These are phyloP conservation scores for Canavalia ensiformis DNA, from an alignment of 306 rosid species.

Conservation along the genomic window DNA sequence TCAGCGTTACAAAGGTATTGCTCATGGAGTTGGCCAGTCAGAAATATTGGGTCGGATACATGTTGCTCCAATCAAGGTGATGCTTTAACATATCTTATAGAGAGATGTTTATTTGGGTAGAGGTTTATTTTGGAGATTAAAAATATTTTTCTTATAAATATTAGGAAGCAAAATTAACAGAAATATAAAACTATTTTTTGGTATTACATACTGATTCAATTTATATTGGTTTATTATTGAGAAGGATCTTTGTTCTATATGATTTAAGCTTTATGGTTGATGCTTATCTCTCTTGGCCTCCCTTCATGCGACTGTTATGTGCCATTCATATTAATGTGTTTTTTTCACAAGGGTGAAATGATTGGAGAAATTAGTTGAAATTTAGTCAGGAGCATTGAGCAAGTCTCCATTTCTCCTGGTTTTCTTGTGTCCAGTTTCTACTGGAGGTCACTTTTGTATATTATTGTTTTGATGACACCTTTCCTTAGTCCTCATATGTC, in stretches of 20 bases:
- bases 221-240: background rate
- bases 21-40: conserved; percentile 97
- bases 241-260: conserved; percentile 21
- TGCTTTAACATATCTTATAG: conserved; percentile 13
- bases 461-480: conserved; percentile 3
- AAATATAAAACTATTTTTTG: conserved; percentile 13
- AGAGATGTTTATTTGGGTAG: background rate
- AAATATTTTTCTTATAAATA: background rate
- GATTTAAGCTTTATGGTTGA: background rate
- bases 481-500: background rate
- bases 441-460: conserved; percentile 5
- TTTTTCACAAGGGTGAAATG: background rate
- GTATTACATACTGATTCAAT: conserved; percentile 8
- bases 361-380: conserved; percentile 15
- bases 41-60: conserved; percentile 97
- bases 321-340: conserved; percentile 10
- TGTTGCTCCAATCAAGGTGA: conserved; percentile 98
- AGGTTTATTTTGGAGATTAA: conserved; percentile 12
- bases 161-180: conserved; percentile 15
- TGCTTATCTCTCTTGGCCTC: background rate
- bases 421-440: conserved; percentile 14
- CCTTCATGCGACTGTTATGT: background rate
- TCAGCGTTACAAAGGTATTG: conserved; percentile 93
- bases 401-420: background rate
- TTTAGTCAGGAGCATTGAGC: background rate